Conservation (phyloP, 2,329 filamentous ascomycete species). For the Saccharata proteae region DNA sequence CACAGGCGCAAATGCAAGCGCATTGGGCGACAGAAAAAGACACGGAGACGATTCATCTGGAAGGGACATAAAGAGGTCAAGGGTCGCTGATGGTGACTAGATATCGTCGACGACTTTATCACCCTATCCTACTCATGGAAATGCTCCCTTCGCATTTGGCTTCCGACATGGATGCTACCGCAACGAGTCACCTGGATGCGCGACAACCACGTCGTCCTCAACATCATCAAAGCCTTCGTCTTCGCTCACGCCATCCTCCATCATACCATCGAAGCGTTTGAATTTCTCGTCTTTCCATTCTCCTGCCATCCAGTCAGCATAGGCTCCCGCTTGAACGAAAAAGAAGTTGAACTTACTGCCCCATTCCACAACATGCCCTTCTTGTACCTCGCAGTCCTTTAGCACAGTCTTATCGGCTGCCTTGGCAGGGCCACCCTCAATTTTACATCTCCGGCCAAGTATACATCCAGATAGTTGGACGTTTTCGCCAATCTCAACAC, state of each 20-base stretch:
- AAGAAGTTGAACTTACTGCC: constrained; percentile 34
- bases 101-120: no score
- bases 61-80: constrained; percentile 33
- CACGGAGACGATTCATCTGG: constrained; percentile 25
- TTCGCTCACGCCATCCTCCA: constrained; percentile 25
- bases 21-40: constrained; percentile 51
- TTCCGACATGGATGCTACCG: no score
- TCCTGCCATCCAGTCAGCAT: constrained; percentile 15
- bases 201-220: constrained; percentile 3
- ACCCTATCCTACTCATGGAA: no score
- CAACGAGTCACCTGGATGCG: constrained; percentile 1
- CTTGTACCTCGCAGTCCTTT: constrained; percentile 84
- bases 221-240: constrained; percentile 11
- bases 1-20: constrained; percentile 59
- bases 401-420: constrained; percentile 40
- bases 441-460: constrained; percentile 64
- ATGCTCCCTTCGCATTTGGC: no score
- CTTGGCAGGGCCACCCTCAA: constrained; percentile 60
- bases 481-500: constrained; percentile 70
- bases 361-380: constrained; percentile 70
- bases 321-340: neutral
- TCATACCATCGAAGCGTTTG: constrained; percentile 36
- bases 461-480: constrained; percentile 82
- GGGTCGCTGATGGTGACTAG: constrained; percentile 22
- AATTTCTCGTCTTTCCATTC: constrained; percentile 52